phyloP scores from a whole-genome alignment of 179 eudicot genomes.

The Corrigiola litoralis region DNA sequence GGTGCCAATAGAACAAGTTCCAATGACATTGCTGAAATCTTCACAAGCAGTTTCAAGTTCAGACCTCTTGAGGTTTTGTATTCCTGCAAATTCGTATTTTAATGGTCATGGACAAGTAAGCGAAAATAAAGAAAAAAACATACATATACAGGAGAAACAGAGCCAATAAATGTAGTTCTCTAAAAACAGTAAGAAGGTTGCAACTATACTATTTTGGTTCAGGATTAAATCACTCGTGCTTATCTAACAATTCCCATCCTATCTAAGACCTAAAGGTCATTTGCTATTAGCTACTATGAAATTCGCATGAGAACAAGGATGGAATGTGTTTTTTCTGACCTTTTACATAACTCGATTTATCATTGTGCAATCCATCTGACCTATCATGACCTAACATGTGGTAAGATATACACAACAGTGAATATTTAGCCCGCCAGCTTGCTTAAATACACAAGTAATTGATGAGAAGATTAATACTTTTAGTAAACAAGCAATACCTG shows the following conservation, averaged over 20 bases:
- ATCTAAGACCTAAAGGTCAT: background rate
- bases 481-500: constrained; percentile 43
- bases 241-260: background rate
- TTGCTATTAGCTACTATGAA: background rate
- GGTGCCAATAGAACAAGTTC: constrained; percentile 56
- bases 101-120: constrained; percentile 14
- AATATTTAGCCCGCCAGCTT: background rate
- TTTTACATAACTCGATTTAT: constrained; percentile 25
- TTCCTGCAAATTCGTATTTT: constrained; percentile 39
- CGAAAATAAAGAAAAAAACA: background rate
- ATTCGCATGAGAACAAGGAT: background rate
- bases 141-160: background rate
- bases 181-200: background rate
- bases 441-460: background rate
- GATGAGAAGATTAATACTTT: background rate
- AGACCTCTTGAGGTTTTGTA: constrained; percentile 64
- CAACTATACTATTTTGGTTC: background rate
- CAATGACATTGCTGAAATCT: constrained; percentile 90
- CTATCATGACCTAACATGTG: constrained; percentile 25
- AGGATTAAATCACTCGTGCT: background rate
- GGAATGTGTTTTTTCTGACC: constrained; percentile 24
- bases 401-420: constrained; percentile 7
- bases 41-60: constrained; percentile 93
- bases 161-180: background rate
- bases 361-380: constrained; percentile 20